Evolutionary conservation across 768 basidiomycete genomes (phyloP), one percentile per base, ranked within the genome.

Genomic region (Chiua virens): DNA sequence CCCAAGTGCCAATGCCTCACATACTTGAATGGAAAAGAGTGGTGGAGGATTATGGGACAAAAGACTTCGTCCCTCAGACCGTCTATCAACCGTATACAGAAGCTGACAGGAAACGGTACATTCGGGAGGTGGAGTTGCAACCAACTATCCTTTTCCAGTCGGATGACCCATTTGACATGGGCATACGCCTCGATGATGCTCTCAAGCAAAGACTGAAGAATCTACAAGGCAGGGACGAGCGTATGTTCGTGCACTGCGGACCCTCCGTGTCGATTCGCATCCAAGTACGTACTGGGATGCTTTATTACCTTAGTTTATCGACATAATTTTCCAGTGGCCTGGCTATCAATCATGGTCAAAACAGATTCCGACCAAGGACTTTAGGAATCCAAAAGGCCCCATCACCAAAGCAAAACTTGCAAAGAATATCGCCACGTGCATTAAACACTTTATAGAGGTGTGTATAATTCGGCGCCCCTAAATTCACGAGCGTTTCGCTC

Each of bases 331-430:
- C 17, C 53, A 90, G 88, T 91, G 89, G 89, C 87, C 87, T 5
- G 87, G 89, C 1, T 90, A 90, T 57, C 72, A 80, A 27, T 77
- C 81, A 41, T 91, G 87, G 87, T 86, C 83, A 49, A 78, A 86
- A 49, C 89, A 91, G 63, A 90, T 91, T 53, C 89, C 89, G 8
- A 90, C 88, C 2, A 82, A 83, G 65, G 88, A 91, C 67, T 91
- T 89, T 64, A 79, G 80, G 35, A 89, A 80, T 55, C 87, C 89
- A 0, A 89, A 87, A 35, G 79, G 85, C 7, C 87, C 85, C 4
- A 88, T 91, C 58, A 91, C 88, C 1, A 77, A 79, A 46, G 78
- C 80, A 18, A 91, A 91, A 62, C 75, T 91, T 15, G 88, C 86
- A 0, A 88, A 87, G 64, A 89, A 89, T 49, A 79, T 91, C 8